Conservation (phyloP, 1,139 yeast genomes). For the Waltiozyma sp. region DNA sequence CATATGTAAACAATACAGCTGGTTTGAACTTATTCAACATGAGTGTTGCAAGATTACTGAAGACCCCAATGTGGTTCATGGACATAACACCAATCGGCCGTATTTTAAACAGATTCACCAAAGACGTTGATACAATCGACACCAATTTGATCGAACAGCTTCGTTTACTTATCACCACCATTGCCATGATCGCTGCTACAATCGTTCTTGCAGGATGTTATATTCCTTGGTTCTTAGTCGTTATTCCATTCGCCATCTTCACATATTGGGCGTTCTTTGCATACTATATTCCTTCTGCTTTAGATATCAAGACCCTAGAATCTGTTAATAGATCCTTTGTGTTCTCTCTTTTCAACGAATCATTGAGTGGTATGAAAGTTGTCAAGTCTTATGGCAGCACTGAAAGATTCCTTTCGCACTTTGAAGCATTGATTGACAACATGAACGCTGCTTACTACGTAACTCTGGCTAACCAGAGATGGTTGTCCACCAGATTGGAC, state of each 20-base stretch:
- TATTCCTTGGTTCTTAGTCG: slow-evolving; percentile 59
- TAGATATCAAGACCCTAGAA: slow-evolving; percentile 68
- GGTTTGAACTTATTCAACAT: slow-evolving; percentile 32
- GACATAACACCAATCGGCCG: slow-evolving; percentile 55
- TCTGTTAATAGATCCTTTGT: slow-evolving; percentile 59
- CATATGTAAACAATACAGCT: slow-evolving; percentile 40
- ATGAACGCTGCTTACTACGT: slow-evolving; percentile 59
- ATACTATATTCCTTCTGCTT: slow-evolving; percentile 54
- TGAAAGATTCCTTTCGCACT: slow-evolving; percentile 34
- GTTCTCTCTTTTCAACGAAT: slow-evolving; percentile 62
- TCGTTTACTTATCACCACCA: slow-evolving; percentile 35
- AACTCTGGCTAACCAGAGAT: slow-evolving; percentile 58
- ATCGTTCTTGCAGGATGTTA: slow-evolving; percentile 51
- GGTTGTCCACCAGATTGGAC: slow-evolving; percentile 58
- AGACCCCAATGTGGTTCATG: slow-evolving; percentile 47
- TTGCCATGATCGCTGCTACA: slow-evolving; percentile 43
- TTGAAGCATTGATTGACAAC: slow-evolving; percentile 36
- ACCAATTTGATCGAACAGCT: slow-evolving; percentile 45
- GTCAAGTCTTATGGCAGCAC: slow-evolving; percentile 48
- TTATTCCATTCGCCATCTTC: slow-evolving; percentile 39
- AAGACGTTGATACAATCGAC: slow-evolving; percentile 51
- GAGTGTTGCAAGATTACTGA: slow-evolving; percentile 31
- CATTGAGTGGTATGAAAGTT: slow-evolving; percentile 53
- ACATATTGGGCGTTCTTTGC: slow-evolving; percentile 34
- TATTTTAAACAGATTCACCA: slow-evolving; percentile 47